Conservation (phyloP, 805 yeast genomes). For the Spathaspora sp. region DNA sequence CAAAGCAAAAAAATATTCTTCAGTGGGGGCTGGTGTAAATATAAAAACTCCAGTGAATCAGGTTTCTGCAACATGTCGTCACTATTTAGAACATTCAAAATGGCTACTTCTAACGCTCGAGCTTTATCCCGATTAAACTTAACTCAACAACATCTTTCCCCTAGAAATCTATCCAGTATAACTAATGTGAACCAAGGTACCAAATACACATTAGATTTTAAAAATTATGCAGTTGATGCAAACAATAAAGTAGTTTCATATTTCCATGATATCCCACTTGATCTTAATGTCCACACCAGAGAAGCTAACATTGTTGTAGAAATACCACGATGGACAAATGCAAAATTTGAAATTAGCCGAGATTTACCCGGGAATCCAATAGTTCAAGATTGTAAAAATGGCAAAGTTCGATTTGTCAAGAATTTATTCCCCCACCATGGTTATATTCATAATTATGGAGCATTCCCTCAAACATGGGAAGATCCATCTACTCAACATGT, state of each 20-base stretch:
- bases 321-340: slow-evolving; percentile 70
- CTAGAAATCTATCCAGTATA: background rate
- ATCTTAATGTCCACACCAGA: slow-evolving; percentile 32
- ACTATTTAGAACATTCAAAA: background rate
- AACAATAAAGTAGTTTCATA: slow-evolving; percentile 51
- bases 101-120: background rate
- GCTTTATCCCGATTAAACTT: slow-evolving; percentile 4
- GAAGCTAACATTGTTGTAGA: slow-evolving; percentile 47
- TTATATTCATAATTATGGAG: slow-evolving; percentile 84
- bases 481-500: slow-evolving; percentile 61
- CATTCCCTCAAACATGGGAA: slow-evolving; percentile 95
- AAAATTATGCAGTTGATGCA: slow-evolving; percentile 39
- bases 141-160: slow-evolving; percentile 10
- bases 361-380: slow-evolving; percentile 66
- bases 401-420: slow-evolving; percentile 68
- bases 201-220: slow-evolving; percentile 33
- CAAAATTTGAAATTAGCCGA: slow-evolving; percentile 73
- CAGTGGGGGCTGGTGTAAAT: background rate
- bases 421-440: slow-evolving; percentile 83
- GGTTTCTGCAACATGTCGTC: background rate
- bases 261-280: slow-evolving; percentile 71
- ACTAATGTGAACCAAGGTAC: slow-evolving; percentile 21
- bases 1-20: background rate
- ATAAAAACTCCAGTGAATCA: background rate
- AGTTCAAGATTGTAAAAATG: slow-evolving; percentile 74